Evolutionary conservation across 768 basidiomycete species (phyloP).

Genomic region (Tricholoma sp.): DNA sequence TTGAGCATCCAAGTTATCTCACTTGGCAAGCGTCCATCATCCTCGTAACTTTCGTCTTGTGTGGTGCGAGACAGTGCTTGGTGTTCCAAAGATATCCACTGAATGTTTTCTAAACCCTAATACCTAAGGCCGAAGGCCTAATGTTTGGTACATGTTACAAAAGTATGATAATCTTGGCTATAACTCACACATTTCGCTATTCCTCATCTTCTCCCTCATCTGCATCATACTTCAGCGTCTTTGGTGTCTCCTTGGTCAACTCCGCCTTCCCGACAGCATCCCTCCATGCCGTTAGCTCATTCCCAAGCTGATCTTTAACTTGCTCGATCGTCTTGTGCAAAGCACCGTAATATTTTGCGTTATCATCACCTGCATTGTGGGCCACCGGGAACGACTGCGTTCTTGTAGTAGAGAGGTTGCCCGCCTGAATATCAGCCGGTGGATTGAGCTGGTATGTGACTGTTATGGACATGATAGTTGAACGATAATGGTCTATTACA

Average conservation of each 20-base stretch:
- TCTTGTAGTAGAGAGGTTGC: constrained; percentile 15
- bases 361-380: constrained; percentile 13
- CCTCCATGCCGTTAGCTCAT: constrained; percentile 70
- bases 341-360: constrained; percentile 43
- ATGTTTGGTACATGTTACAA: too few relatives aligned
- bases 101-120: too few relatives aligned
- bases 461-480: constrained; percentile 24
- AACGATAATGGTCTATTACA: too few relatives aligned
- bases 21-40: too few relatives aligned
- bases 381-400: constrained; percentile 14
- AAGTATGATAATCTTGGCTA: too few relatives aligned
- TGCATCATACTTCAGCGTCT: constrained; percentile 31
- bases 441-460: constrained; percentile 41
- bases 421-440: constrained; percentile 24
- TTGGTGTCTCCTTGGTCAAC: constrained; percentile 50
- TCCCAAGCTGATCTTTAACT: constrained; percentile 53
- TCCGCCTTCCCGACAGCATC: constrained; percentile 68
- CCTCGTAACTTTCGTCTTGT: too few relatives aligned
- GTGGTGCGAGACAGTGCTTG: too few relatives aligned
- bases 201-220: constrained; percentile 43
- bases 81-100: too few relatives aligned
- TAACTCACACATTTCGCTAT: constrained; percentile 6
- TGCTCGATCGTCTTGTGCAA: constrained; percentile 44
- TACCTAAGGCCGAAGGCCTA: too few relatives aligned
- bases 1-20: too few relatives aligned